Conservation (phyloP, 2,329 filamentous ascomycete species). For the Fusarium sp. region DNA sequence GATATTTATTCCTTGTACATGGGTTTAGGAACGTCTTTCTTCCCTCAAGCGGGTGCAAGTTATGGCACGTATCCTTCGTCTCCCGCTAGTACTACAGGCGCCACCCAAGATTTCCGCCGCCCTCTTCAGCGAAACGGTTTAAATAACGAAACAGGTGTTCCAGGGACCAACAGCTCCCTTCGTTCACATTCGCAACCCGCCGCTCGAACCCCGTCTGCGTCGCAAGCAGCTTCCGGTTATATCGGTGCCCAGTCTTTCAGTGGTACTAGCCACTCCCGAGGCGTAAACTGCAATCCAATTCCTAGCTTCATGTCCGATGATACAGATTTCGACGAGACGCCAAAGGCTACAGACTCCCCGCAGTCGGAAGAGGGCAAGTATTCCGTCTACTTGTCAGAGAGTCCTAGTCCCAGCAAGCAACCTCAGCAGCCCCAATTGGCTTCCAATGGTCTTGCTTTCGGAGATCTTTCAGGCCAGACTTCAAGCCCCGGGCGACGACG, state of each 20-base stretch:
- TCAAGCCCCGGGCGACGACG: constrained; percentile 59
- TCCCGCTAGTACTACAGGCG: constrained; percentile 61
- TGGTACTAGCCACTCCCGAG: constrained; percentile 55
- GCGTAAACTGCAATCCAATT: constrained; percentile 64
- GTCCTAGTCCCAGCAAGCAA: constrained; percentile 48
- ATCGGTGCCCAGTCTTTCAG: constrained; percentile 54
- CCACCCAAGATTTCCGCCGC: constrained; percentile 67
- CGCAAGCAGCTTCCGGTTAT: constrained; percentile 45
- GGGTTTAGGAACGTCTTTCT: constrained; percentile 60
- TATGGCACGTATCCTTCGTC: constrained; percentile 70
- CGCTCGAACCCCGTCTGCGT: constrained; percentile 59
- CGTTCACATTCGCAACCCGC: constrained; percentile 77
- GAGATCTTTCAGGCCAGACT: constrained; percentile 59
- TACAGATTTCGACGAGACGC: constrained; percentile 61
- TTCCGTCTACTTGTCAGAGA: constrained; percentile 47
- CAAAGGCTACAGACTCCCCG: constrained; percentile 60
- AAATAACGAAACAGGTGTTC: constrained; percentile 62
- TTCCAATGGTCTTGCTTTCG: constrained; percentile 61
- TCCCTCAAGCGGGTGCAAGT: constrained; percentile 58
- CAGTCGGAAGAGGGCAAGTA: constrained; percentile 61
- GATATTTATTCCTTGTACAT: constrained; percentile 69
- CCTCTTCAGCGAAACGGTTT: constrained; percentile 68
- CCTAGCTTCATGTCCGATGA: constrained; percentile 71
- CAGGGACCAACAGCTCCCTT: constrained; percentile 66
- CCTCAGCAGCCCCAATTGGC: constrained; percentile 46